Evolutionary conservation across 23 red algal species (phyloP), one percentile per base, ranked within the genome.

Genomic region (Agarophyton chilense): DNA sequence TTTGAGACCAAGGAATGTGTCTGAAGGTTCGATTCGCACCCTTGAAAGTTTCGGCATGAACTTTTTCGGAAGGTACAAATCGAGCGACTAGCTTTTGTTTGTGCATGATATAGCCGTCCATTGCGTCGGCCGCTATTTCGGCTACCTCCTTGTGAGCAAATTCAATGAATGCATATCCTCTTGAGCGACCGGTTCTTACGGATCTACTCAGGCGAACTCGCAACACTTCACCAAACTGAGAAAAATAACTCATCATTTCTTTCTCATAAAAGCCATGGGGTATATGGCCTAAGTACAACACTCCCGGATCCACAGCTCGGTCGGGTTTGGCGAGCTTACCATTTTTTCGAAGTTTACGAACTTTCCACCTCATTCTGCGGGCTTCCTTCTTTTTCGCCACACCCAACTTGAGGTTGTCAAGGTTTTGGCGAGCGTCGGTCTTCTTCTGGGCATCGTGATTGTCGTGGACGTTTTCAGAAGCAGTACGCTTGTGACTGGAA

Each of bases 241-340:
- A 90, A 38, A 99, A 99, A 72, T 91, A 99, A 43, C 54, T 78
- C 22, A 33, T 79, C 28, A 99, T 82, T 78, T 99, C 63, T 33
- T 93, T 64, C 73, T 99, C 97, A 47, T 96, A 95, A 87, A 99
- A 99, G 36, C 97, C 97, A 81, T 96, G 97, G 22, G 97, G 97
- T 11, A 99, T 66, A 58, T 99, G 97, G 36, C 93, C 97, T 21
- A 99, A 75, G 67, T 99, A 99, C 38, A 99, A 19, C 21, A 99
- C 97, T 26, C 90, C 95, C 17, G 41, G 62, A 17, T 90, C 25
- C 32, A 50, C 8, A 8, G 50, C 72, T 2, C 10, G 42, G 72
- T 89, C 67, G 19, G 47, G 50, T 14, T 73, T 6, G 7, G 53
- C 54, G 1, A 85, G 58, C 32, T 61, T 54, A 18, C 81, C 81